Evolutionary conservation across 345 rosid species (phyloP), one percentile per base, ranked within the genome.

Genomic region (Iberis pinnata): DNA sequence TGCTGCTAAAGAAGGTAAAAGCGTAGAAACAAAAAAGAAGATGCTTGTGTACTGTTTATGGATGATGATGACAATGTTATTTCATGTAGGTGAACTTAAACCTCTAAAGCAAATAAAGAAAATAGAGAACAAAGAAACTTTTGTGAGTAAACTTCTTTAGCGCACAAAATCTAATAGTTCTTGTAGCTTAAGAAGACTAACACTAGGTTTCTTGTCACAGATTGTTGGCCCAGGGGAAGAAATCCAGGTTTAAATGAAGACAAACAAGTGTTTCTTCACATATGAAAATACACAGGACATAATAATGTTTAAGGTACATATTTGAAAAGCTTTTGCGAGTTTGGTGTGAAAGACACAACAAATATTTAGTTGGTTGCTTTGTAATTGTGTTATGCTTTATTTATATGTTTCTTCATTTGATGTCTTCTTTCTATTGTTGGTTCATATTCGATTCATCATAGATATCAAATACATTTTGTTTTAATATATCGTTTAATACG

Each of bases 61-160:
- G 42, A 16, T 45, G 24, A 53, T 33, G 39, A 4, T 67, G 26
- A 48, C 13, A 20, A 22, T 44, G 18, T 31, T 52, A 12, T 39
- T 53, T 32, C 25, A 40, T 43, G 36, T 77, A 80, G 96, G 75
- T 74, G 47, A 62, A n/a, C 67, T 44, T 27, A 53, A 70, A 63
- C 67, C 82, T 52, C 24, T 73, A 43, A 58, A 58, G 45, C 65
- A 64, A 46, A 58, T 19, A 26, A 58, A 52, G 33, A 22, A 50
- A 11, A 52, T 64, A 26, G 95, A 78, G 74, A 75, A 90, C 76
- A 90, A 90, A 69, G 96, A 90, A 73, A 90, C 87, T 53, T 40
- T 53, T 24, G 67, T 46, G 3, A 60, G 66, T 31, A 16, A 22
- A 15, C 43, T 38, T 27, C 1, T 17, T 7, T 3, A 18, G 59